A percentile compares a stretch with the other conserved stretches of the same genome.
Evolutionary conservation across 2,329 filamentous ascomycete species (phyloP).

Genomic region (Aspergillus jensenii): DNA sequence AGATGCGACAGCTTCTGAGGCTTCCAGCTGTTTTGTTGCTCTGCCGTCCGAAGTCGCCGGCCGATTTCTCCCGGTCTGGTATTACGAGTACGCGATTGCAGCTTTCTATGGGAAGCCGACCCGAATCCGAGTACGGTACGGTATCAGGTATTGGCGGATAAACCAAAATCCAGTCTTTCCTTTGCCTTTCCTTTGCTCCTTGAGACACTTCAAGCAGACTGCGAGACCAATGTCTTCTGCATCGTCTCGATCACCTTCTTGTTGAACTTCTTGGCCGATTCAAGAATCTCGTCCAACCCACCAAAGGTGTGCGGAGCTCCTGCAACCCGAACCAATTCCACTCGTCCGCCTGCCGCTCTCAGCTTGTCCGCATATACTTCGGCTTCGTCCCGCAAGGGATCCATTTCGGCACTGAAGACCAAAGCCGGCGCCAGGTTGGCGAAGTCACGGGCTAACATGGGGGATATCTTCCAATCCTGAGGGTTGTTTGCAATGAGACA

Average conservation of each 20-base stretch:
- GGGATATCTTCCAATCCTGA: slow-evolving; percentile 45
- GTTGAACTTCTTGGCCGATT: slow-evolving; percentile 29
- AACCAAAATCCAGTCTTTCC: slow-evolving; percentile 16
- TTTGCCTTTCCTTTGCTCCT: not conserved
- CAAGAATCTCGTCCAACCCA: slow-evolving; percentile 31
- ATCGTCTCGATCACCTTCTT: slow-evolving; percentile 29
- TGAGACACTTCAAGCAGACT: not conserved
- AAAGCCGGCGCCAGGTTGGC: slow-evolving; percentile 38
- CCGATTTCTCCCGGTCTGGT: slow-evolving; percentile 28
- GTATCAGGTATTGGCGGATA: slow-evolving; percentile 18
- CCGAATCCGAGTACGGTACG: not conserved
- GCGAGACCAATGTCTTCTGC: slow-evolving; percentile 22
- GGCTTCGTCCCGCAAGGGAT: slow-evolving; percentile 44
- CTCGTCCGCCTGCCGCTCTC: slow-evolving; percentile 34
- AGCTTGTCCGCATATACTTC: slow-evolving; percentile 41
- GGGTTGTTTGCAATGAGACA: slow-evolving; percentile 10
- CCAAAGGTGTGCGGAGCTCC: slow-evolving; percentile 38
- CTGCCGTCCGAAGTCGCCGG: slow-evolving; percentile 22
- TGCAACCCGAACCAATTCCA: slow-evolving; percentile 29
- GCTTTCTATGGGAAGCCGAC: not conserved
- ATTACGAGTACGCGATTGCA: slow-evolving; percentile 6
- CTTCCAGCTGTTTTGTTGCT: slow-evolving; percentile 1
- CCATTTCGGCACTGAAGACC: slow-evolving; percentile 42
- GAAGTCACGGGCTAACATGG: slow-evolving; percentile 39
- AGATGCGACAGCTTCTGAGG: not conserved